Base-by-base conservation (phyloP, 1,284 basidiomycete species). In the Cutaneotrichosporon spelunceum region DNA sequence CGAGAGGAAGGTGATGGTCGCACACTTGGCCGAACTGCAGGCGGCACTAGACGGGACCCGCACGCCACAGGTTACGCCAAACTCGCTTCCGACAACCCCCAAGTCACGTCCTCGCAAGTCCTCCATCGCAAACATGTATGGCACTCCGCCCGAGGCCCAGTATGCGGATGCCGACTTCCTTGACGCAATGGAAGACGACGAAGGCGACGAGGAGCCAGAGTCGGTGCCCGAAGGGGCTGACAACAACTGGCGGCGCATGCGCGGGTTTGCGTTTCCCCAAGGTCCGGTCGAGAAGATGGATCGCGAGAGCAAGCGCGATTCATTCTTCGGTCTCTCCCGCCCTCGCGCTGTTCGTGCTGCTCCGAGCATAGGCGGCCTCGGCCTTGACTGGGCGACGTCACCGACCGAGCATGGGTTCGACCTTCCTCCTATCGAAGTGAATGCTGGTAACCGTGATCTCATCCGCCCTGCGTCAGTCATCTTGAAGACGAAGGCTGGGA, bases 241-340 rank as follows among this genome's bases (percentile, higher is more conserved):
- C 58, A 65, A 70, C 7, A 73, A 71, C 60, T 29, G 59, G 3
- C 47, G 56, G 29, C 68, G 73, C 30, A 71, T 75, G 65, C 62
- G 66, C 53, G 69, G 66, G 10, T 77, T 72, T 71, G 73, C 73
- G 0, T 76, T 77, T 64, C 75, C 75, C 3, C 56, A 60, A 16
- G 66, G 61, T 9, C 64, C 66, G 7, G 57, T 64, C 6, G 58
- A 61, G 44, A 59, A 55, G 47, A 53, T 27, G 33, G 57, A 56
- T n/a, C 54, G 60, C 29, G 55, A 67, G 54, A 58, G 56, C 57
- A 73, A 74, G 57, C 63, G 74, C n/a, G 76, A 78, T 33, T 73
- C 70, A 4, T 78, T 78, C 69, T 78, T 78, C 59, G 76, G 76
- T 7, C 60, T 76, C 14, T 75, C 74, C 1, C 65, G 65, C 19